Evolutionary conservation across 1,284 basidiomycete species (phyloP), one percentile per base, ranked within the genome.

Genomic region (Ceratobasidium papillatum): DNA sequence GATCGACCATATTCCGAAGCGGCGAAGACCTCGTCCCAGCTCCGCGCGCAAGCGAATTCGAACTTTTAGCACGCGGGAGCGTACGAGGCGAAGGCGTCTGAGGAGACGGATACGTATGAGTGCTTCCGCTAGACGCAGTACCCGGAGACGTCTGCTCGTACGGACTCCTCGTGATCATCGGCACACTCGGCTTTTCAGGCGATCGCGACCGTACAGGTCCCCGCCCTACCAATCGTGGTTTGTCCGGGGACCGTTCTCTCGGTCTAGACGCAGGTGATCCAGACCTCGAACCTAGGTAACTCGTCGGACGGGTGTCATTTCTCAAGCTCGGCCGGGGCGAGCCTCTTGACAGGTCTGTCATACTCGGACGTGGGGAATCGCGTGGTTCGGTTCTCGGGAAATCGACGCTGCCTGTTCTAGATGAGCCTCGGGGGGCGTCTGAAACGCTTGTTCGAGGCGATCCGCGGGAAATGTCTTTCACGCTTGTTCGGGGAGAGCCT

Each of bases 291-390:
- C 27, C 61, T 22, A 63, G 30, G 4, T 22, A 45, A 43, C 64
- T 66, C 54, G 8, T 58, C 47, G 64, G 32, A 2, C 49, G 64
- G 3, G 45, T 19, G 25, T 65, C 41, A 34, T n/a, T 17, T 47
- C 43, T 41, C 45, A 54, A 68, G 41, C 47, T 68, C 68, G 36
- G 68, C 38, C 49, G n/a, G n/a, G 68, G 68, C 36, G 68, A 71
- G 1, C 54, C 56, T 17, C 68, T 38, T 12, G 54, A 41, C n/a
- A 61, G 22, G 9, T 71, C 68, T 4, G 47, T 68, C 65, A 68
- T 56, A 38, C 65, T 68, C 52, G 65, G 32, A n/a, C 52, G 51
- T 11, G 65, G 65, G 22, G 65, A 68, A 3, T 51, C 65, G 22
- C 65, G 65, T 25, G 65, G 32, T 19, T 58, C 54, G 25, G 54